phyloP scores from a whole-genome alignment of 495 filamentous ascomycete genomes.

The Opeltia flavorubescens region DNA sequence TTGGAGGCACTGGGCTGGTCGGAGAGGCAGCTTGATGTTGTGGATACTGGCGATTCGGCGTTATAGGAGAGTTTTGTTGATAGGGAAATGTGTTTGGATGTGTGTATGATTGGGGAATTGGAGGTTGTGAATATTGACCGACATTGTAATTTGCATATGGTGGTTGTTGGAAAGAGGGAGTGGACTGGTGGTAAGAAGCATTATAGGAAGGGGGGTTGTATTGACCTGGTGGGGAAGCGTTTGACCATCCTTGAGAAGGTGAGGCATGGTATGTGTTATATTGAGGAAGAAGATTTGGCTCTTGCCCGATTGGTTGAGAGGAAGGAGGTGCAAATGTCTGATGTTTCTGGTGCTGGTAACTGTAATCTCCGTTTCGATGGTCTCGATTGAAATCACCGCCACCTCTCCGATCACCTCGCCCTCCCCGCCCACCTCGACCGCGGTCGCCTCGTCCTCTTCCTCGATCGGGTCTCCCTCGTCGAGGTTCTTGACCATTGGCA shows the following conservation, averaged over 20 bases:
- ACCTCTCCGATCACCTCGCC: conserved; percentile 34
- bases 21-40: conserved; percentile 19
- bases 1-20: conserved; percentile 15
- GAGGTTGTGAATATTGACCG: too few species aligned
- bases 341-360: conserved; percentile 15
- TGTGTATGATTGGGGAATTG: not conserved
- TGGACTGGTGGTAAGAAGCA: not conserved
- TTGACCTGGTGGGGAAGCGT: too few species aligned
- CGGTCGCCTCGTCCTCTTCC: conserved; percentile 21
- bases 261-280: not conserved
- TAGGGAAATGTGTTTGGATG: not conserved
- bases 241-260: not conserved
- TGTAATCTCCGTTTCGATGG: conserved; percentile 20
- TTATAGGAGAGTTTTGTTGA: not conserved
- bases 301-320: not conserved
- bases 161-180: not conserved
- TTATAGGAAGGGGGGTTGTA: not conserved
- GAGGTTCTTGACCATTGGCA: conserved; percentile 23
- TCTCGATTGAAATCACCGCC: conserved; percentile 26
- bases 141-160: not conserved
- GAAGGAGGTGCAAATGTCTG: not conserved
- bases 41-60: conserved; percentile 2
- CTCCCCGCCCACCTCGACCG: conserved; percentile 24
- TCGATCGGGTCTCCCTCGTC: conserved; percentile 32
- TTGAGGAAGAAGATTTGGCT: not conserved